Conservation (phyloP, 371 early-diverging fungal genomes). For the Mortierella polycephala region DNA sequence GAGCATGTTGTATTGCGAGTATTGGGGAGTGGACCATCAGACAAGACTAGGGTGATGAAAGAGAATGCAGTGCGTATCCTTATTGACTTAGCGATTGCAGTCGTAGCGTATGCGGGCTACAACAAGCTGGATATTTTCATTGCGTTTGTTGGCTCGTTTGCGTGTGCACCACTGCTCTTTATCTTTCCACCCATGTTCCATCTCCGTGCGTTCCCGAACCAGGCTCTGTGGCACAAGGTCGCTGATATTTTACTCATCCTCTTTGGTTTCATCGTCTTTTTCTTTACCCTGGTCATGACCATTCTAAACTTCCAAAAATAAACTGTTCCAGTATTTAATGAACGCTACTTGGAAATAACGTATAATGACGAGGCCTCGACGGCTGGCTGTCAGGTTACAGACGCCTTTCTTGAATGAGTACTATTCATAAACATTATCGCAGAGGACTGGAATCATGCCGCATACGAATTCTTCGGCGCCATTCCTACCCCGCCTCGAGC, state of each 20-base stretch:
- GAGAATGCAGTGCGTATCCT: conserved; percentile 78
- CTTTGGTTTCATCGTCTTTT: conserved; percentile 81
- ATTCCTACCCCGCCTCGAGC: conserved; percentile 22
- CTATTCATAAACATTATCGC: too few relatives aligned
- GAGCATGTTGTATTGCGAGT: conserved; percentile 60
- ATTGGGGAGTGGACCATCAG: conserved; percentile 53
- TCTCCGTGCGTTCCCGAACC: conserved; percentile 61
- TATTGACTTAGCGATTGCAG: conserved; percentile 72
- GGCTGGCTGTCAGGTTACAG: too few relatives aligned
- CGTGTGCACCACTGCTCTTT: conserved; percentile 76
- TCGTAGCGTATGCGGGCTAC: conserved; percentile 82
- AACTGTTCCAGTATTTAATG: too few relatives aligned
- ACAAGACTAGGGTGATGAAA: conserved; percentile 86
- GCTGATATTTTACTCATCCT: conserved; percentile 70
- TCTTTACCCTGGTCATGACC: conserved; percentile 80
- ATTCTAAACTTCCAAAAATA: conserved; percentile 58
- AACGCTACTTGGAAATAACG: too few relatives aligned
- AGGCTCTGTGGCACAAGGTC: conserved; percentile 55
- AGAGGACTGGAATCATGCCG: conserved; percentile 16
- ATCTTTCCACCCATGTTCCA: conserved; percentile 86
- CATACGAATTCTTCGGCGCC: conserved; percentile 28
- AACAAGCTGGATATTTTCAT: conserved; percentile 90
- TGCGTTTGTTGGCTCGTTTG: conserved; percentile 88
- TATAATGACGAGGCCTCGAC: too few relatives aligned
- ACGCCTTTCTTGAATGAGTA: too few relatives aligned